Evolutionary conservation across 2,329 filamentous ascomycete genomes (phyloP).

Genomic region (Aspergillus sp.): DNA sequence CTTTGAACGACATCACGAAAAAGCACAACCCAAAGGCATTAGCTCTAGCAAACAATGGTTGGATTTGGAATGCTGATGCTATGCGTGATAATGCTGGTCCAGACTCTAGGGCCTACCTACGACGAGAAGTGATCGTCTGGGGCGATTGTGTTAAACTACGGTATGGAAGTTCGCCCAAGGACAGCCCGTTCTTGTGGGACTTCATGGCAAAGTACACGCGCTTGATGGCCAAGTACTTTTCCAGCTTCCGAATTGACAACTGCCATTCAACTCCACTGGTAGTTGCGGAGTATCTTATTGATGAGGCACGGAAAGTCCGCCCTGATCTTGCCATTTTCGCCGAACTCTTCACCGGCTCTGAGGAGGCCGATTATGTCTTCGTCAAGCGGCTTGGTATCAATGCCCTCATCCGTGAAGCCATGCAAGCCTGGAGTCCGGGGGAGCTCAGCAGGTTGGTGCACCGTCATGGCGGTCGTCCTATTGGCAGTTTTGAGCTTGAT

Average conservation of each 20-base stretch:
- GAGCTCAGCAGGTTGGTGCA: slow-evolving; percentile 94
- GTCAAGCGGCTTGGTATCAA: slow-evolving; percentile 90
- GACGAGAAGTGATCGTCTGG: slow-evolving; percentile 96
- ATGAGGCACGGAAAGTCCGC: slow-evolving; percentile 85
- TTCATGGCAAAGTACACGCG: slow-evolving; percentile 93
- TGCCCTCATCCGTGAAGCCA: slow-evolving; percentile 91
- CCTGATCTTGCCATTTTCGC: slow-evolving; percentile 91
- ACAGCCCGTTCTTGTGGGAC: slow-evolving; percentile 93
- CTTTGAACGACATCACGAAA: slow-evolving; percentile 75
- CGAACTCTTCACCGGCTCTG: slow-evolving; percentile 92
- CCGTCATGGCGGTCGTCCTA: slow-evolving; percentile 87
- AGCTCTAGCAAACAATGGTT: slow-evolving; percentile 91
- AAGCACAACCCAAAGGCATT: slow-evolving; percentile 77
- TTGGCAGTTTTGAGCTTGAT: slow-evolving; percentile 96
- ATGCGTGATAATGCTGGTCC: slow-evolving; percentile 92
- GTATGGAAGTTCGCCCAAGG: slow-evolving; percentile 77
- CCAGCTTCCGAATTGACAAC: slow-evolving; percentile 95
- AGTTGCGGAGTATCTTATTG: slow-evolving; percentile 91
- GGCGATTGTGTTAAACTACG: slow-evolving; percentile 97
- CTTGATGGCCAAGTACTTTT: slow-evolving; percentile 91
- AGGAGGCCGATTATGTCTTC: slow-evolving; percentile 95
- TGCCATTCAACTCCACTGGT: slow-evolving; percentile 95
- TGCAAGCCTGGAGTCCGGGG: slow-evolving; percentile 96
- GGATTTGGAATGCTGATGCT: slow-evolving; percentile 98
- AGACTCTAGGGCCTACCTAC: slow-evolving; percentile 88